Percentiles rank a stretch among this genome's conserved stretches.
These are phyloP conservation scores for Cantharellus anzutake DNA, from an alignment of 768 basidiomycete genomes.

Conservation along the genomic window DNA sequence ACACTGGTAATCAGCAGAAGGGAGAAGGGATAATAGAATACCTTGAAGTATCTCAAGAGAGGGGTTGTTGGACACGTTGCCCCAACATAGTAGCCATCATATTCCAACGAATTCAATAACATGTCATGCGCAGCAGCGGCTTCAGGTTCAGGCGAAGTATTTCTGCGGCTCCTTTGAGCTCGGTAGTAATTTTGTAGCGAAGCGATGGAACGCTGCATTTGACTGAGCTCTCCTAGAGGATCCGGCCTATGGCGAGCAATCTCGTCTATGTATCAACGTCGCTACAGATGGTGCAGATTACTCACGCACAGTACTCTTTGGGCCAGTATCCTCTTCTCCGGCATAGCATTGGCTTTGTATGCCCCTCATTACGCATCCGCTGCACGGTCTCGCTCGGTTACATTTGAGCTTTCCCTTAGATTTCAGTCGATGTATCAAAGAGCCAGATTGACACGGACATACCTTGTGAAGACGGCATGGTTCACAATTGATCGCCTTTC, in stretches of 20 bases:
- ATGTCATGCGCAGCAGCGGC: not conserved
- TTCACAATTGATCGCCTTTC: slow-evolving; percentile 80
- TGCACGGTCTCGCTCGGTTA: slow-evolving; percentile 79
- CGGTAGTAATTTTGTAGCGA: not conserved
- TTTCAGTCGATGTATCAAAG: not conserved
- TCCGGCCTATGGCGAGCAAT: not conserved
- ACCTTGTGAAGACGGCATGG: slow-evolving; percentile 42
- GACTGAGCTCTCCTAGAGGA: not conserved
- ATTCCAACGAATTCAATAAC: not conserved
- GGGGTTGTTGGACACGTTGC: not conserved
- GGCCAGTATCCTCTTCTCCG: slow-evolving; percentile 20
- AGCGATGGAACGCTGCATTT: not conserved
- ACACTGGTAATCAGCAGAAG: not conserved
- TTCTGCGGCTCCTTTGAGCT: not conserved
- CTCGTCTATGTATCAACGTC: not conserved
- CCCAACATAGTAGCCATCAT: not conserved
- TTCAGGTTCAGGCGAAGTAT: not conserved
- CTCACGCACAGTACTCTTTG: not conserved
- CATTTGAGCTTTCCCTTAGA: slow-evolving; percentile 60
- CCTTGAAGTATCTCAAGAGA: not conserved
- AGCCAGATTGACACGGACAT: not conserved
- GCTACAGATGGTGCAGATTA: not conserved
- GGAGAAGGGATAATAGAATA: not conserved
- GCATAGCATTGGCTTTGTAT: slow-evolving; percentile 70
- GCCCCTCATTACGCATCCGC: slow-evolving; percentile 69